Conservation (phyloP, 108 stramenopile genomes). For the Pseudonitzschia multiseries region DNA sequence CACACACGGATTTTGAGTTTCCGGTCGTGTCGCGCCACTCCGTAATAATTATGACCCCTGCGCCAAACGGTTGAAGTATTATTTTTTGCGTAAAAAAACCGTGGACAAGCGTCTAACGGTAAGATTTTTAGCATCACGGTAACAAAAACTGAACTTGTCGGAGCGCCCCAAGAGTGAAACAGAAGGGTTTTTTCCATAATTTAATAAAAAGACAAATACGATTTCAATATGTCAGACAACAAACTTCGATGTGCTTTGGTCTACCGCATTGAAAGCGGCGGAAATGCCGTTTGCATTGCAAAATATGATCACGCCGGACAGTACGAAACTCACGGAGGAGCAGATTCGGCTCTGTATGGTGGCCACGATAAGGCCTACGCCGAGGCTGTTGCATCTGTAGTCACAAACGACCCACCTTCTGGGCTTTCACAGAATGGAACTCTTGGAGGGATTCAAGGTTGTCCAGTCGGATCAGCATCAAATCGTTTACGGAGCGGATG, state of each 20-base stretch:
- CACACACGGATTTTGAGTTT: no score
- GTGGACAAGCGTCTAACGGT: no score
- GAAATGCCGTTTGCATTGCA: slow-evolving; percentile 56
- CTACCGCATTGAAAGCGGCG: slow-evolving; percentile 65
- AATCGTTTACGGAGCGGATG: slow-evolving; percentile 84
- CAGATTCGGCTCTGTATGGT: slow-evolving; percentile 61
- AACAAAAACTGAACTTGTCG: no score
- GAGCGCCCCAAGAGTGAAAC: no score
- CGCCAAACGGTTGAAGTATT: no score
- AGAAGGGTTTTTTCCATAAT: no score
- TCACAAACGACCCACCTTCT: slow-evolving; percentile 76
- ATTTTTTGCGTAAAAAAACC: no score
- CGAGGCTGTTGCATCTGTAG: slow-evolving; percentile 72
- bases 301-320: slow-evolving; percentile 84
- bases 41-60: no score
- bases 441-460: slow-evolving; percentile 89
- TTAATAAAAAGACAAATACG: no score
- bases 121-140: no score
- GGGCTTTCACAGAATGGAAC: slow-evolving; percentile 54
- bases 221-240: slow-evolving; percentile 73
- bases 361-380: slow-evolving; percentile 71
- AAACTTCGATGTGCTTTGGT: slow-evolving; percentile 83
- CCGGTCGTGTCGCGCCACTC: no score
- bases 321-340: slow-evolving; percentile 64
- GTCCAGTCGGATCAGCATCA: slow-evolving; percentile 87